phyloP scores from a whole-genome alignment of 805 yeast genomes.

The Wickerhamiella allomyrinae region DNA sequence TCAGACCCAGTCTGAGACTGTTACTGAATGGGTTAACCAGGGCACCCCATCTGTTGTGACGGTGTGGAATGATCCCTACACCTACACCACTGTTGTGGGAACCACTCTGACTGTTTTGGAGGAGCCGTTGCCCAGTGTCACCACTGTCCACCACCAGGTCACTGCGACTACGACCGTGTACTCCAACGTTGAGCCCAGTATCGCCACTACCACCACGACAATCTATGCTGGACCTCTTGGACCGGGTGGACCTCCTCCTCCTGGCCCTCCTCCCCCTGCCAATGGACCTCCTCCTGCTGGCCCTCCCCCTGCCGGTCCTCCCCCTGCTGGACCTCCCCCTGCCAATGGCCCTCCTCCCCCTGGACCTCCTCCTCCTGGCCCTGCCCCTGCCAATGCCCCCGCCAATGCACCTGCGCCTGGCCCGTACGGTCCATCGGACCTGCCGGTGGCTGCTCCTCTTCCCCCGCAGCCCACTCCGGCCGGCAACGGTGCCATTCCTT shows the following conservation, averaged over 20 bases:
- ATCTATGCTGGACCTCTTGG: no score
- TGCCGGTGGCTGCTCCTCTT: not conserved
- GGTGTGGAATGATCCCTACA: not conserved
- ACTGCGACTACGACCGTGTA: no score
- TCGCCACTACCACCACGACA: no score
- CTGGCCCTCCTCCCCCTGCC: no score
- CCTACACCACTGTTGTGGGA: not conserved
- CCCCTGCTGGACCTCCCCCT: no score
- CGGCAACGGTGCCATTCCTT: not conserved
- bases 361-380: no score
- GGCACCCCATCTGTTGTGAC: not conserved
- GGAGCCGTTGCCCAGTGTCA: not conserved
- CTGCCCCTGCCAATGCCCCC: not conserved
- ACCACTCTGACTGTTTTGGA: not conserved
- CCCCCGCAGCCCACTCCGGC: not conserved
- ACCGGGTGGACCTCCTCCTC: no score
- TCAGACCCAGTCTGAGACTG: not conserved
- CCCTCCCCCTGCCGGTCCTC: no score
- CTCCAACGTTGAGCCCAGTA: no score
- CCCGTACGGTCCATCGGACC: no score
- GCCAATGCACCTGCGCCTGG: not conserved
- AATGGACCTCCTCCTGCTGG: no score
- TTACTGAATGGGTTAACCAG: not conserved
- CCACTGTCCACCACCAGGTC: not conserved
- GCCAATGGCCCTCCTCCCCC: no score